Evolutionary conservation across 768 basidiomycete species (phyloP).

Genomic region (Hypholoma fasciculare): DNA sequence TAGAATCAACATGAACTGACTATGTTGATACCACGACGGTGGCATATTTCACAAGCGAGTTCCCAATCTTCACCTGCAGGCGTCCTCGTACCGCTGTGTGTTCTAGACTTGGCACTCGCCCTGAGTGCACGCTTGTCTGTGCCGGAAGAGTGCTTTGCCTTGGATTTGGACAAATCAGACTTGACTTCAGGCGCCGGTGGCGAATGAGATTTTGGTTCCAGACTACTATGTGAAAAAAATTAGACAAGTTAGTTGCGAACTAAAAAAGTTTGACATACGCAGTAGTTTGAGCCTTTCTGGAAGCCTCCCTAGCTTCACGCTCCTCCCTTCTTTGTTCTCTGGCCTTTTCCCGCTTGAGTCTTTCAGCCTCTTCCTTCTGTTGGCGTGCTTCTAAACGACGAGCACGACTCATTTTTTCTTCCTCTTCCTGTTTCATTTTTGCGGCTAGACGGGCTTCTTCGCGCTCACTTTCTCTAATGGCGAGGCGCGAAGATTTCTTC

Average conservation of each 20-base stretch:
- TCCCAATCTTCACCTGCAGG: constrained; percentile 75
- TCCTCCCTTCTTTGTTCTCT: constrained; percentile 55
- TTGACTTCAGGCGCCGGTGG: constrained; percentile 3
- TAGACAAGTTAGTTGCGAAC: neutral
- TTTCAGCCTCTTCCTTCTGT: constrained; percentile 57
- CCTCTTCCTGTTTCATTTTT: constrained; percentile 62
- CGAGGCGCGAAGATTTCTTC: constrained; percentile 90
- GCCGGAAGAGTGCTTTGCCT: neutral
- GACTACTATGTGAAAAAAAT: constrained; percentile 4
- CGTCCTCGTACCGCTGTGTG: constrained; percentile 48
- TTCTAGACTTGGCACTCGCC: constrained; percentile 18
- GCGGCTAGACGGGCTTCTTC: constrained; percentile 68
- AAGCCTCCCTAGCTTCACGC: constrained; percentile 42
- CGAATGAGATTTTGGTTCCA: neutral
- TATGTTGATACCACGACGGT: constrained; percentile 67
- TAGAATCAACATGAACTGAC: constrained; percentile 42
- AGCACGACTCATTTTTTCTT: constrained; percentile 66
- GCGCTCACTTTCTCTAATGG: constrained; percentile 75
- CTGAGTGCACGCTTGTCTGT: constrained; percentile 5
- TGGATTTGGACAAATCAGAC: neutral
- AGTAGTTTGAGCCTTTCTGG: constrained; percentile 25
- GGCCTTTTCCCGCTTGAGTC: constrained; percentile 54
- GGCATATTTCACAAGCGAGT: constrained; percentile 86
- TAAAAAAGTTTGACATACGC: constrained; percentile 11
- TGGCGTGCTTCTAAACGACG: constrained; percentile 56